Conservation (phyloP, 805 yeast genomes). For the Candida andamanensis region DNA sequence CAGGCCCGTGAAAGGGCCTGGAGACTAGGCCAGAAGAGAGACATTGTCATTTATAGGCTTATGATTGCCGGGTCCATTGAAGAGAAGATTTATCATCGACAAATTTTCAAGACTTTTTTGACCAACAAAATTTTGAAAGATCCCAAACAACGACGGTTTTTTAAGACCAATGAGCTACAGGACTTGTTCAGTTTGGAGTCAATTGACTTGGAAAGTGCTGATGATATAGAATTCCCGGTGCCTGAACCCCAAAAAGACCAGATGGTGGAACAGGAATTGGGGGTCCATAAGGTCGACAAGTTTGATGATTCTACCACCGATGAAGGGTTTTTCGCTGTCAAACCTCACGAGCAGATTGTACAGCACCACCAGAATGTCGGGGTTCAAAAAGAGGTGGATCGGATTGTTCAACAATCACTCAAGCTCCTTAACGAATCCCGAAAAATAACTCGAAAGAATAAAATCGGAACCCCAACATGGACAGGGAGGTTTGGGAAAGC, state of each 20-base stretch:
- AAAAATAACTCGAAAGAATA: slow-evolving; percentile 37
- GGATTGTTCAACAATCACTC: slow-evolving; percentile 49
- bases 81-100: slow-evolving; percentile 94
- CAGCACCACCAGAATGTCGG: slow-evolving; percentile 46
- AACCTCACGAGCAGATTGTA: slow-evolving; percentile 80
- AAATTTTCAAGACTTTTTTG: slow-evolving; percentile 89
- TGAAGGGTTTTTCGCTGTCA: slow-evolving; percentile 54
- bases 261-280: slow-evolving; percentile 44
- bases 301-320: slow-evolving; percentile 39
- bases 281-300: slow-evolving; percentile 69
- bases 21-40: slow-evolving; percentile 92
- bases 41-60: slow-evolving; percentile 83
- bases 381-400: slow-evolving; percentile 59
- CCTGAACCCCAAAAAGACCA: no score
- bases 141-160: slow-evolving; percentile 89
- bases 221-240: no score
- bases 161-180: slow-evolving; percentile 86
- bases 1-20: slow-evolving; percentile 97
- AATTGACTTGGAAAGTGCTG: no score
- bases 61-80: slow-evolving; percentile 96
- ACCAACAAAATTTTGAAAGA: slow-evolving; percentile 92
- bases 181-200: slow-evolving; percentile 86
- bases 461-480: slow-evolving; percentile 89
- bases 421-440: slow-evolving; percentile 59
- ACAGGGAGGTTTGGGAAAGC: slow-evolving; percentile 90